Evolutionary conservation across 2,329 filamentous ascomycete species (phyloP).

Genomic region (Neofusicoccum kwambonambiense): DNA sequence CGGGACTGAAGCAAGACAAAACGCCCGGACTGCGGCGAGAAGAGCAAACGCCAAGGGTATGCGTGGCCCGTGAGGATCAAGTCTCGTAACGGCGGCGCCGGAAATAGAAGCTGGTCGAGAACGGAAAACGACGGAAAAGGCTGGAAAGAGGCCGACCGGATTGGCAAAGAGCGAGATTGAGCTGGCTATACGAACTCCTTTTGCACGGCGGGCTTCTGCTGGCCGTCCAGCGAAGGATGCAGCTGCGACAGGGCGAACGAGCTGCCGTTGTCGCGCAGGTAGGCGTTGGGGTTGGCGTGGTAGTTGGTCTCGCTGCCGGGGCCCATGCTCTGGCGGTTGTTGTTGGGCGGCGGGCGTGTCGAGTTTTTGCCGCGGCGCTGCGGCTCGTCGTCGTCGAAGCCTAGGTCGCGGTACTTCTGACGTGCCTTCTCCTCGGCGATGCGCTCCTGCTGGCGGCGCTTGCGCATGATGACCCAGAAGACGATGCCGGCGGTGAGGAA

Average conservation of each 20-base stretch:
- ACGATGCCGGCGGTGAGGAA: background rate
- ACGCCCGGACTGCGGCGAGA: background rate
- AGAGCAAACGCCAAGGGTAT: background rate
- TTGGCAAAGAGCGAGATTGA: background rate
- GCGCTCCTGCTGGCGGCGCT: background rate
- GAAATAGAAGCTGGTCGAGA: background rate
- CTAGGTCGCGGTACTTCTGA: slow-evolving; percentile 5
- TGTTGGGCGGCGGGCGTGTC: background rate
- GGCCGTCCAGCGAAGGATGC: slow-evolving; percentile 11
- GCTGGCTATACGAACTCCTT: slow-evolving; percentile 3
- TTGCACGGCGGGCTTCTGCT: background rate
- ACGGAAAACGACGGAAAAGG: background rate
- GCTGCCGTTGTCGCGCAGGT: slow-evolving; percentile 12
- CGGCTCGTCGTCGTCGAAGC: slow-evolving; percentile 13
- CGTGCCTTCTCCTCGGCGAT: background rate
- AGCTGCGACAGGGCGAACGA: background rate
- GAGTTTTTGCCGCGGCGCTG: background rate
- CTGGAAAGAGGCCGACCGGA: slow-evolving; percentile 2
- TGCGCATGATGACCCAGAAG: slow-evolving; percentile 1
- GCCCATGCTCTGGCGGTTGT: slow-evolving; percentile 4
- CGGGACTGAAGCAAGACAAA: background rate
- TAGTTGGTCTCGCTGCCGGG: background rate
- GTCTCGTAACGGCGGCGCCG: background rate
- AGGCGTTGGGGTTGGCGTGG: background rate
- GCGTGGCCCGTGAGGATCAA: background rate